Evolutionary conservation across 352 stramenopile genomes (phyloP).

Genomic region (Globisporangium nunn): DNA sequence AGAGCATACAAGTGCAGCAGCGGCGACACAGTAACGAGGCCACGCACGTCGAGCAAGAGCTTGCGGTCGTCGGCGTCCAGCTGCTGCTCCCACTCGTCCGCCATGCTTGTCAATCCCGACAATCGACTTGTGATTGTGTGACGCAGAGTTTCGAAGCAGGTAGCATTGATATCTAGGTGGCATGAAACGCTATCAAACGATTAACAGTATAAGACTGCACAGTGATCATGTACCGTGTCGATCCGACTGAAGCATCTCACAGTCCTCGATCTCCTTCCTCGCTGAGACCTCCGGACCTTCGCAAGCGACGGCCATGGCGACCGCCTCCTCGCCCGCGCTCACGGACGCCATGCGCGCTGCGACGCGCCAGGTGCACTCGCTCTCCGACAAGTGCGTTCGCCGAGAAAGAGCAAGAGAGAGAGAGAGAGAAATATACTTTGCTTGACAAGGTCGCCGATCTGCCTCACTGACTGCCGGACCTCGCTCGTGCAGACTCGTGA

Average conservation of each 20-base stretch:
- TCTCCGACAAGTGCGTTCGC: slow-evolving; percentile 45
- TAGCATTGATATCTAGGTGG: too few species aligned
- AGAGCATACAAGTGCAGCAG: too few species aligned
- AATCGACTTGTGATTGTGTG: not conserved
- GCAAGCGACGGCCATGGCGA: not conserved
- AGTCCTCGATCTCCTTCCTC: too few species aligned
- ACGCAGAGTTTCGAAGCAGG: too few species aligned
- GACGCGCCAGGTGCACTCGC: slow-evolving; percentile 37
- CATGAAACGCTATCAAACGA: not conserved
- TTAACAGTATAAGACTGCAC: not conserved
- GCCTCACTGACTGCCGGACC: too few species aligned
- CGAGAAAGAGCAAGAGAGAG: too few species aligned
- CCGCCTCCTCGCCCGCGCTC: not conserved
- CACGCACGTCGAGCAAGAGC: slow-evolving; percentile 12
- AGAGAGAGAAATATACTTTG: not conserved
- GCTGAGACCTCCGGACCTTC: not conserved
- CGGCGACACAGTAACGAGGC: too few species aligned
- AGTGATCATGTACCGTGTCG: not conserved
- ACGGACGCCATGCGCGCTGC: slow-evolving; percentile 46
- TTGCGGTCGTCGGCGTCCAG: slow-evolving; percentile 11
- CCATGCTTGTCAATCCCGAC: not conserved
- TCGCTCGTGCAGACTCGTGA: slow-evolving; percentile 34
- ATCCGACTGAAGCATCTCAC: not conserved
- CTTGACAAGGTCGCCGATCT: not conserved
- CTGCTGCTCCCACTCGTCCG: slow-evolving; percentile 4